These are phyloP conservation scores for Phytophthora sansomeana DNA, from an alignment of 352 stramenopile species.

Conservation along the genomic window DNA sequence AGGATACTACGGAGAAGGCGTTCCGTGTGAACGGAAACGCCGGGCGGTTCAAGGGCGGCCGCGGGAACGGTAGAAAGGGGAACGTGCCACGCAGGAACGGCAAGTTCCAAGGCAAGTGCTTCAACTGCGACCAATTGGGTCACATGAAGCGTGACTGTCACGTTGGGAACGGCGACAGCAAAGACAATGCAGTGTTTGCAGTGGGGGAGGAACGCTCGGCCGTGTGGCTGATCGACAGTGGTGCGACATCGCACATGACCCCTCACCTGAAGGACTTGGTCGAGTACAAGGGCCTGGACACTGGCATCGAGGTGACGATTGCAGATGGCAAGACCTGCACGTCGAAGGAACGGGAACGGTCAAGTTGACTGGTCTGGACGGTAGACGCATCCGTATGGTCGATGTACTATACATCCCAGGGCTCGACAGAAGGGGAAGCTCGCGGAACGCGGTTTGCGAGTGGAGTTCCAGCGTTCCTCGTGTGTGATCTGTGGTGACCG, in stretches of 20 bases:
- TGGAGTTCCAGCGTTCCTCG: no score
- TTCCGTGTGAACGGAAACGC: constrained; percentile 2
- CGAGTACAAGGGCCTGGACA: background rate
- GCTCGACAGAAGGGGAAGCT: background rate
- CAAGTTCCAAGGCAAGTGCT: constrained; percentile 20
- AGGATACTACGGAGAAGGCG: constrained; percentile 1
- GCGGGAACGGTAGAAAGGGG: constrained; percentile 9
- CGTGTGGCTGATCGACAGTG: background rate
- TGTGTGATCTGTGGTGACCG: no score
- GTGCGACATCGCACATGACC: constrained; percentile 16
- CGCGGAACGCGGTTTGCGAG: background rate
- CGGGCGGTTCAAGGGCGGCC: constrained; percentile 6
- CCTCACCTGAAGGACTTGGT: constrained; percentile 9
- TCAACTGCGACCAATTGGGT: background rate
- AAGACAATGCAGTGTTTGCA: background rate
- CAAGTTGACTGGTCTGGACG: background rate
- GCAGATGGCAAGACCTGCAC: constrained; percentile 17
- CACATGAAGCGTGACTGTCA: background rate
- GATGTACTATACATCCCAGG: background rate
- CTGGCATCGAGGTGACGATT: constrained; percentile 28
- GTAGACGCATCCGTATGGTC: background rate
- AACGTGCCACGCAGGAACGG: constrained; percentile 7
- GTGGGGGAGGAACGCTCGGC: background rate
- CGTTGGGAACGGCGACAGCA: background rate
- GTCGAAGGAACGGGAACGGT: constrained; percentile 20